Evolutionary conservation across 2,329 filamentous ascomycete genomes (phyloP).

Genomic region (Cordyceps militaris): DNA sequence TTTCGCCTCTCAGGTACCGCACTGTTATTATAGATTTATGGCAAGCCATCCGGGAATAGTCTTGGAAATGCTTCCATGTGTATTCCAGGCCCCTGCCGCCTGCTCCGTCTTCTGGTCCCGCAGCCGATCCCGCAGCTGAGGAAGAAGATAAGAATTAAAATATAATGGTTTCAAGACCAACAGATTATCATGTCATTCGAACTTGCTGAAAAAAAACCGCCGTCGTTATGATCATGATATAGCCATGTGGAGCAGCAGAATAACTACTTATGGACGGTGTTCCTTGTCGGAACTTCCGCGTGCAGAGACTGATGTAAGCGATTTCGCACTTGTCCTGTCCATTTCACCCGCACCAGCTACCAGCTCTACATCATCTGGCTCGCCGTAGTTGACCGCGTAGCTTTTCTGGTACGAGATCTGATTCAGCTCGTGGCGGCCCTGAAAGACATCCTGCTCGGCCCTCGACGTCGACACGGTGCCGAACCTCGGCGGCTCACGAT

Average conservation of each 20-base stretch:
- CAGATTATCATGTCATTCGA: too few relatives aligned
- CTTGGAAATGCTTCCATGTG: too few relatives aligned
- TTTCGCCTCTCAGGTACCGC: neutral
- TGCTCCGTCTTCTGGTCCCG: too few relatives aligned
- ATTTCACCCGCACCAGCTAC: constrained; percentile 22
- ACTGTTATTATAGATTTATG: neutral
- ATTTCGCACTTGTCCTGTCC: constrained; percentile 5
- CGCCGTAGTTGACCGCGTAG: constrained; percentile 29
- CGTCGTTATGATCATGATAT: too few relatives aligned
- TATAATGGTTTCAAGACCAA: too few relatives aligned
- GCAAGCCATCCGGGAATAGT: neutral
- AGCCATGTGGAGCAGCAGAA: too few relatives aligned
- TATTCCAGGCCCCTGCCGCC: too few relatives aligned
- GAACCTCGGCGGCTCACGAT: constrained; percentile 13
- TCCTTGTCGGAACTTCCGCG: neutral
- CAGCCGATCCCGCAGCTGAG: too few relatives aligned
- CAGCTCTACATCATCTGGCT: constrained; percentile 26
- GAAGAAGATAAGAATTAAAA: too few relatives aligned
- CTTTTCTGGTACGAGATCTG: constrained; percentile 29
- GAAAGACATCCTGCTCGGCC: constrained; percentile 17
- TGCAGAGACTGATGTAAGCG: neutral
- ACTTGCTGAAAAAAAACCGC: too few relatives aligned
- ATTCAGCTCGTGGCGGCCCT: constrained; percentile 16
- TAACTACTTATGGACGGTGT: neutral
- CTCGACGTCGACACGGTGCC: constrained; percentile 21